Conservation (phyloP, 2,329 filamentous ascomycete species). For the Passalora sequoiae region DNA sequence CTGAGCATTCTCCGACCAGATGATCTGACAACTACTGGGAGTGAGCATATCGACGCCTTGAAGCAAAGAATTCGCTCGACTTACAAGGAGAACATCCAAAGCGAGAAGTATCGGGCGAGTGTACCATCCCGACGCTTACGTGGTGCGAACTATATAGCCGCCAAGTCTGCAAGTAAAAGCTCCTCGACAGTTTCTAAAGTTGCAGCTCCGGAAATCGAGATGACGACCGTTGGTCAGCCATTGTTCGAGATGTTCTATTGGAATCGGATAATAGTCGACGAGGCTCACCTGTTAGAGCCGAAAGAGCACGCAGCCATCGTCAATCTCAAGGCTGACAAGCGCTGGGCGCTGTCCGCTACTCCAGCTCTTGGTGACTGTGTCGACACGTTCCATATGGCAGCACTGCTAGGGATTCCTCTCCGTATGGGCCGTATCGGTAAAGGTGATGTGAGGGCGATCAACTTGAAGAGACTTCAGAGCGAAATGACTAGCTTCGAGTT, state of each 20-base stretch:
- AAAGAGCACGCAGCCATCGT: slow-evolving; percentile 40
- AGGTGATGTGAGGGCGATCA: slow-evolving; percentile 42
- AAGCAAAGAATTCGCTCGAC: slow-evolving; percentile 24
- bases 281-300: slow-evolving; percentile 55
- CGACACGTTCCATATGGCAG: slow-evolving; percentile 56
- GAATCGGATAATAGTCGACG: slow-evolving; percentile 58
- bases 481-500: slow-evolving; percentile 50
- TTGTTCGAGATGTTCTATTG: slow-evolving; percentile 58
- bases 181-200: slow-evolving; percentile 8
- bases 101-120: slow-evolving; percentile 31
- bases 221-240: slow-evolving; percentile 12
- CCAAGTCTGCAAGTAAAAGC: slow-evolving; percentile 14
- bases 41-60: slow-evolving; percentile 24
- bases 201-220: slow-evolving; percentile 13
- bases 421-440: slow-evolving; percentile 50
- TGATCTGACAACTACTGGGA: background rate
- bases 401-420: slow-evolving; percentile 47
- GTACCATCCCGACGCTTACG: slow-evolving; percentile 34
- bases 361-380: slow-evolving; percentile 54
- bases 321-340: slow-evolving; percentile 46
- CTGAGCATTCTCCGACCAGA: slow-evolving; percentile 32
- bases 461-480: slow-evolving; percentile 34
- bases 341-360: slow-evolving; percentile 61
- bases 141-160: slow-evolving; percentile 22
- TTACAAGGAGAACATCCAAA: slow-evolving; percentile 10